Evolutionary conservation across 495 filamentous ascomycete species (phyloP), one percentile per base, ranked within the genome.

Genomic region (Penicillium lividum): DNA sequence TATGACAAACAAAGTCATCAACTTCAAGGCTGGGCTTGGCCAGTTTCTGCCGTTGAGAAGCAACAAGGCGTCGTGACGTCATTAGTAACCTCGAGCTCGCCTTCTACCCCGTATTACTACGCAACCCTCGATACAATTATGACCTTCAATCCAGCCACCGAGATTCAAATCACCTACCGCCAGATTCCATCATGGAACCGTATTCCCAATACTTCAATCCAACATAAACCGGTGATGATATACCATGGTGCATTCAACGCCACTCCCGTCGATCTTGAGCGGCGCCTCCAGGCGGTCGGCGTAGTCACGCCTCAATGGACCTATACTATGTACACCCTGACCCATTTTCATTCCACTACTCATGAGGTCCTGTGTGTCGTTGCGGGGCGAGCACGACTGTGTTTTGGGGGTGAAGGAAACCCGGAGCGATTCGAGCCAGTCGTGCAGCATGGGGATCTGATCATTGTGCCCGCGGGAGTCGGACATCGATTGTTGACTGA

Each of bases 381-480:
- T 25, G 69, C 68, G 11, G 88, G 87, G 0, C 73, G 69, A 11
- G 86, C 87, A 8, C 78, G 69, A 33, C 73, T 91, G 27, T 89
- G 86, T 59, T 89, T 90, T 63, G 85, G 87, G 16, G 82, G 83
- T 30, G 86, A 89, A 64, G 73, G 76, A 5, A 89, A 89, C 61
- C 80, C 82, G 0, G 69, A 65, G 8, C 72, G 78, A 22, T 82
- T 88, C 15, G 82, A 87, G 67, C 66, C 74, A 9, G 73, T 64
- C n/a, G 77, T 88, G 33, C 59, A 74, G 54, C 76, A 69, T 52
- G 86, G 86, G 13, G 87, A 89, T 75, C 75, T 86, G 38, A 78
- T 91, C 10, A 74, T 90, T 53, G 72, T 91, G 13, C 86, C 86
- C 3, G 86, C 86, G 1, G 87, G 87, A 2, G 84, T 90, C 8